These are phyloP conservation scores for Lasiosphaeriaceae sp. DNA, from an alignment of 495 filamentous ascomycete genomes.

Conservation along the genomic window DNA sequence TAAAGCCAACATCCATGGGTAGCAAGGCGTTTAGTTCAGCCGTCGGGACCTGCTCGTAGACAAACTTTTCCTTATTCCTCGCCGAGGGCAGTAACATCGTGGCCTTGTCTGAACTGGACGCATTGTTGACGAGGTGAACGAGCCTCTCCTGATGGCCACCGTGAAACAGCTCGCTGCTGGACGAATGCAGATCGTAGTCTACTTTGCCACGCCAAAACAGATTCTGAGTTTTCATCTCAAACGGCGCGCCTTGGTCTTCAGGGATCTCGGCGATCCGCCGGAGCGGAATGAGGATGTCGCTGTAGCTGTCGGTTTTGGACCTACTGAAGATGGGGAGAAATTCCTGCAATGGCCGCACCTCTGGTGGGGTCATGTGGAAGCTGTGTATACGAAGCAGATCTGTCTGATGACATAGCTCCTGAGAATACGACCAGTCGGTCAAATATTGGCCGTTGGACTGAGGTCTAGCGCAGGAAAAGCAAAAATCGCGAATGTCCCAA, in stretches of 20 bases:
- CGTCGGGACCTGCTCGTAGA: constrained; percentile 28
- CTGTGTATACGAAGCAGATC: constrained; percentile 72
- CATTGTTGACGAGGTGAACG: constrained; percentile 57
- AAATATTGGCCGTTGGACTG: constrained; percentile 69
- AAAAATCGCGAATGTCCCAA: constrained; percentile 55
- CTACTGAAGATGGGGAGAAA: constrained; percentile 72
- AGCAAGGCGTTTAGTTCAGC: constrained; percentile 33
- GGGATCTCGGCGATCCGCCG: constrained; percentile 58
- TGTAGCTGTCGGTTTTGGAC: constrained; percentile 60
- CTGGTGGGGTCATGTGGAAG: constrained; percentile 61
- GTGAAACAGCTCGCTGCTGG: constrained; percentile 28
- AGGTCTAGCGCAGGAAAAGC: constrained; percentile 56
- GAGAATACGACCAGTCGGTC: constrained; percentile 58
- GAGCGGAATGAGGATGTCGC: constrained; percentile 78
- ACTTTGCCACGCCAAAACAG: constrained; percentile 62
- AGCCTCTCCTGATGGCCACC: constrained; percentile 56
- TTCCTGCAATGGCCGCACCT: constrained; percentile 57
- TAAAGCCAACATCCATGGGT: constrained; percentile 41
- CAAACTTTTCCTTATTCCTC: constrained; percentile 24
- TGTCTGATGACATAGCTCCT: constrained; percentile 73
- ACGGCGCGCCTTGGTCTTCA: constrained; percentile 30
- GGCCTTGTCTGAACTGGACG: constrained; percentile 27
- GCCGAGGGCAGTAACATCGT: constrained; percentile 36
- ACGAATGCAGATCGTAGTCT: constrained; percentile 21
- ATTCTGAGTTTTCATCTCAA: constrained; percentile 48